These are phyloP conservation scores for Fusarium coffeatum DNA, from an alignment of 2,329 filamentous ascomycete genomes.

Conservation along the genomic window DNA sequence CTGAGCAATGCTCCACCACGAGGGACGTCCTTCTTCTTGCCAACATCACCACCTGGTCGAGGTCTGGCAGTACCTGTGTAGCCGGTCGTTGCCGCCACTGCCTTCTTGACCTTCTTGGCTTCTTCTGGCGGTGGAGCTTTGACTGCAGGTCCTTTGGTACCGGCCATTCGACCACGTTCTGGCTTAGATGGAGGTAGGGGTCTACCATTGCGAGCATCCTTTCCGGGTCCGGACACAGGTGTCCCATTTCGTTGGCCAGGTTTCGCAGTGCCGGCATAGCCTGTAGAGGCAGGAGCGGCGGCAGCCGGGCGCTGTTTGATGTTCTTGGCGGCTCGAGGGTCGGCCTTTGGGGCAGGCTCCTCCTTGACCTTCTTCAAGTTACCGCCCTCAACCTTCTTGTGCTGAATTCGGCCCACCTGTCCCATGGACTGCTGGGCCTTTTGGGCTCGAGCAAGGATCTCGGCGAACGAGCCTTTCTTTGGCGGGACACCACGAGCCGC, in stretches of 20 bases:
- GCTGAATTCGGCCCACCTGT: slow-evolving; percentile 78
- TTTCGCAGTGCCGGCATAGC: slow-evolving; percentile 51
- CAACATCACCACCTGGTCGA: slow-evolving; percentile 54
- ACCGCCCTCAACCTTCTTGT: slow-evolving; percentile 77
- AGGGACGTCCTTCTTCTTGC: slow-evolving; percentile 50
- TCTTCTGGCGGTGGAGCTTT: slow-evolving; percentile 33
- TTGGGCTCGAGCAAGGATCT: slow-evolving; percentile 78
- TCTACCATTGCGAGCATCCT: slow-evolving; percentile 40
- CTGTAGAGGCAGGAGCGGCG: slow-evolving; percentile 29
- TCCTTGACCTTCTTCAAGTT: slow-evolving; percentile 61
- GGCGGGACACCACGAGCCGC: slow-evolving; percentile 63
- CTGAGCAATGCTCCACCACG: slow-evolving; percentile 58
- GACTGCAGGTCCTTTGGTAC: slow-evolving; percentile 38
- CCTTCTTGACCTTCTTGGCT: slow-evolving; percentile 71
- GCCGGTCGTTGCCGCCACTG: slow-evolving; percentile 70
- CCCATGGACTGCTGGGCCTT: slow-evolving; percentile 70
- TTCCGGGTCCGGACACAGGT: slow-evolving; percentile 42
- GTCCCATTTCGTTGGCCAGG: slow-evolving; percentile 41
- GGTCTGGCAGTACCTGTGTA: slow-evolving; percentile 74
- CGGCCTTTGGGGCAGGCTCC: slow-evolving; percentile 49
- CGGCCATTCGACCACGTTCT: slow-evolving; percentile 37
- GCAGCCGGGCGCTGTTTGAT: slow-evolving; percentile 17
- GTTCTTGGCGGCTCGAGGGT: slow-evolving; percentile 41
- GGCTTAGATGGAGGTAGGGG: slow-evolving; percentile 30
- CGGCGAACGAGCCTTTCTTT: slow-evolving; percentile 79